Evolutionary conservation across 2,329 filamentous ascomycete genomes (phyloP).

Genomic region (Cladophialophora psammophila): DNA sequence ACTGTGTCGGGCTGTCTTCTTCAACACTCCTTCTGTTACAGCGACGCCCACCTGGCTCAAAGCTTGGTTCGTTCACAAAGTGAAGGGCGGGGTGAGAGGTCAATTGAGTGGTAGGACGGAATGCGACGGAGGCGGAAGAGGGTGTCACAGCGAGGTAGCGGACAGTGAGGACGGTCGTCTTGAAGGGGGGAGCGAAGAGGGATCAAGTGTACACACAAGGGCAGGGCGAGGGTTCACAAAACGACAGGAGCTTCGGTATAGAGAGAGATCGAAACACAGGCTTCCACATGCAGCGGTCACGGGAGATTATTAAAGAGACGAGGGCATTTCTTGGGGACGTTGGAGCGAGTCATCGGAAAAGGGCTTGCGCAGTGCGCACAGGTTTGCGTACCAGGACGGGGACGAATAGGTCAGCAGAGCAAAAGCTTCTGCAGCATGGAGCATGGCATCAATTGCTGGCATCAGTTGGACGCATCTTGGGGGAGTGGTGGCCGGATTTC

Average conservation of each 20-base stretch:
- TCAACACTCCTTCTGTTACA: constrained; percentile 22
- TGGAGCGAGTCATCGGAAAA: constrained; percentile 20
- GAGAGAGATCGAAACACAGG: constrained; percentile 16
- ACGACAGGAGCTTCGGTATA: not conserved
- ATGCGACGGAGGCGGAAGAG: constrained; percentile 7
- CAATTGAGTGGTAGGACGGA: not conserved
- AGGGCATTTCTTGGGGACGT: not conserved
- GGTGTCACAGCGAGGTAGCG: constrained; percentile 9
- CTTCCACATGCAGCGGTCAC: constrained; percentile 21
- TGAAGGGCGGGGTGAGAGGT: constrained; percentile 5
- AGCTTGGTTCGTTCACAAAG: constrained; percentile 6
- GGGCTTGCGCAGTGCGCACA: constrained; percentile 1
- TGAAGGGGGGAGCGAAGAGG: not conserved
- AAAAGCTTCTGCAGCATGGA: constrained; percentile 5
- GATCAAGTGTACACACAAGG: constrained; percentile 7
- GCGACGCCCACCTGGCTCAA: constrained; percentile 7
- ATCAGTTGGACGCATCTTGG: constrained; percentile 15
- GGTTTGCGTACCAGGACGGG: constrained; percentile 9
- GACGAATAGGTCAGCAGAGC: constrained; percentile 30
- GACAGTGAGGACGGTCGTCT: not conserved
- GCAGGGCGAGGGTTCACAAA: not conserved
- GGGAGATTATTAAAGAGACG: constrained; percentile 15
- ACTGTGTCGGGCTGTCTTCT: constrained; percentile 4
- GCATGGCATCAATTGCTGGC: constrained; percentile 16
- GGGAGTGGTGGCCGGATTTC: constrained; percentile 31